These are phyloP conservation scores for Solanum paucissectum DNA, from an alignment of 257 asterid genomes.

Conservation along the genomic window DNA sequence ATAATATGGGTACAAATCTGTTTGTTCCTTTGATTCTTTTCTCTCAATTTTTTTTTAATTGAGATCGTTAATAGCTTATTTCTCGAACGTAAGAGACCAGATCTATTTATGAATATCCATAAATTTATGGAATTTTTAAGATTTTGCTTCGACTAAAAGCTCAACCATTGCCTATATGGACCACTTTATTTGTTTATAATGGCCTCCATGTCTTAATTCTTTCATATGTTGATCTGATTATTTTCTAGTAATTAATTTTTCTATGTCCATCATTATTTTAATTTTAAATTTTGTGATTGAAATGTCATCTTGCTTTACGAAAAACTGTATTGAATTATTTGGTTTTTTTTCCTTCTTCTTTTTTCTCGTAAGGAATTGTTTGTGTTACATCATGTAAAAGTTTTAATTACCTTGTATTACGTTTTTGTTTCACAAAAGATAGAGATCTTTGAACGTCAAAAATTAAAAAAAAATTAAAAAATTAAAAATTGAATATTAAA, in stretches of 20 bases:
- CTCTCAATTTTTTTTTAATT: too few relatives aligned
- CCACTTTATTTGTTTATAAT: background rate
- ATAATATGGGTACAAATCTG: too few relatives aligned
- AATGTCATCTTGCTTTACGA: background rate
- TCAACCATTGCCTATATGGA: background rate
- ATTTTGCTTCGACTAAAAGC: background rate
- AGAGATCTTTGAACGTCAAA: background rate
- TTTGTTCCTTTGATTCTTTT: too few relatives aligned
- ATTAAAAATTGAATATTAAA: too few relatives aligned
- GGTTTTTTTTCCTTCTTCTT: too few relatives aligned
- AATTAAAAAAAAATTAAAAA: background rate
- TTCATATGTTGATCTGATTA: background rate
- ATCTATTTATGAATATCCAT: too few relatives aligned
- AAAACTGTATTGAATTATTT: background rate
- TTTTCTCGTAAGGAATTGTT: background rate
- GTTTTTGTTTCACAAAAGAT: background rate
- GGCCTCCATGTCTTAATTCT: background rate
- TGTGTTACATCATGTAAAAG: background rate
- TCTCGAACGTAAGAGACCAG: accelerated
- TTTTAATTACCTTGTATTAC: background rate
- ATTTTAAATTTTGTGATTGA: background rate
- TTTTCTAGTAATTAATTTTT: background rate
- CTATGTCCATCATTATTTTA: background rate
- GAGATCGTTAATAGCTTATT: too few relatives aligned
- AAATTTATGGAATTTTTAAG: too few relatives aligned